Base-by-base conservation (phyloP, 2,329 filamentous ascomycete species). In the Cadophora sp. region DNA sequence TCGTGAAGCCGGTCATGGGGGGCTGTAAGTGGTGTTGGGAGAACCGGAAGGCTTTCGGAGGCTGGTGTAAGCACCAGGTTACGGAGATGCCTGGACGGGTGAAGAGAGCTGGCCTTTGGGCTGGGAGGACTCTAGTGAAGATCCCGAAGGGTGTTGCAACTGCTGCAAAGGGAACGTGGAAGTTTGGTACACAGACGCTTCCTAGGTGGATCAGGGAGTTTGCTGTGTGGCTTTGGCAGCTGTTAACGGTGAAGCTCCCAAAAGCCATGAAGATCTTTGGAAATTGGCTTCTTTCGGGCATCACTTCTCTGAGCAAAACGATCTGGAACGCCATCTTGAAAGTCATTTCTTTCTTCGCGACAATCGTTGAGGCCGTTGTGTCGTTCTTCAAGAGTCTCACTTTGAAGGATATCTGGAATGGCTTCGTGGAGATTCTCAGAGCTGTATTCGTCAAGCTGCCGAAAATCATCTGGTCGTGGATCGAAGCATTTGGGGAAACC, bases 351-450 rank as follows among this genome's bases (percentile, higher is more conserved):
- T 68, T 79, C 0, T 1, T 81, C 0, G 80, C 82, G 58, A 83
- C 81, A 1, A 68, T 73, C 1, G 4, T 78, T 0, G 71, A 71
- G 48, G 80, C 80, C 0, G 69, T 79, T 0, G 16, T 79, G 3
- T 72, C 71, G 3, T 80, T 78, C 65, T 78, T 82, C 67, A 67
- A 71, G 14, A 45, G 55, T 0, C 76, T 81, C 64, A 82, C 79
- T 4, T 67, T 80, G n/a, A 69, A 68, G n/a, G 80, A 83, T 63
- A 73, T 83, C 3, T 76, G 76, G 73, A 72, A 80, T 60, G 80
- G 79, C 22, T 68, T 82, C 36, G 68, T 70, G 47, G 68, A 72
- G 11, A 73, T 79, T 0, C n/a, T 73, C 4, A 59, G 68, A 4
- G 73, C 77, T n/a, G 56, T 80, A 11, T 79, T 80, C n/a, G 65